Evolutionary conservation across 352 stramenopile genomes (phyloP), one percentile per base, ranked within the genome.

Genomic region (Saprolegnia diclina): DNA sequence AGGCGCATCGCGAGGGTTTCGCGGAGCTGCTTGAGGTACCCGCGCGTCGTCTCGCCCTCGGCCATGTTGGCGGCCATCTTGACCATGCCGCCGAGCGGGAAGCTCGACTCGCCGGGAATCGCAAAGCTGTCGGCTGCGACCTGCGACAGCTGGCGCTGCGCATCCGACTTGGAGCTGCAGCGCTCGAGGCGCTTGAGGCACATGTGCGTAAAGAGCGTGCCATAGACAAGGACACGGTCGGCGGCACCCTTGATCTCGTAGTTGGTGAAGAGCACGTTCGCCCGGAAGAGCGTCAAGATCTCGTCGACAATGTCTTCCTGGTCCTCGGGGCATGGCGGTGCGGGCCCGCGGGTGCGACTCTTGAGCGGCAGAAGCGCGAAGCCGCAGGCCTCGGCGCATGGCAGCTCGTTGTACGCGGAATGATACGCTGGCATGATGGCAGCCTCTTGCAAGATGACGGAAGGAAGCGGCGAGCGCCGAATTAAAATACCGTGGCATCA

Each of bases 251-350:
- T 91, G 72, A 98, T 90, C 74, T 96, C 88, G 72, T 94, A 98
- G 78, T 97, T 97, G 44, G 89, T 94, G 74, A 97, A 98, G 24
- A 98, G 76, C 45, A 98, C 88, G 77, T 98, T 98, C 5, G 89
- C 90, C 44, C 93, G 87, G 76, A 97, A 98, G 72, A 95, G 89
- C 73, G 89, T 82, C 66, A 98, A 82, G 45, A 93, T 89, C 78
- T 98, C 93, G 77, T 98, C 92, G 52, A 97, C 86, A 61, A 98
- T 94, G 78, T 98, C 93, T 52, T 96, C 82, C 54, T 92, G 74
- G 26, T 74, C 83, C 59, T 91, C 82, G 13, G 87, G 84, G 11
- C 85, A 82, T 14, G 79, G 80, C 19, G 86, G 88, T n/a, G 92
- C 92, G 0, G 92, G 92, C 0, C 92, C 92, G 37, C 87, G 80